phyloP scores from a whole-genome alignment of 2,329 filamentous ascomycete species.

The Sarocladium strictum region DNA sequence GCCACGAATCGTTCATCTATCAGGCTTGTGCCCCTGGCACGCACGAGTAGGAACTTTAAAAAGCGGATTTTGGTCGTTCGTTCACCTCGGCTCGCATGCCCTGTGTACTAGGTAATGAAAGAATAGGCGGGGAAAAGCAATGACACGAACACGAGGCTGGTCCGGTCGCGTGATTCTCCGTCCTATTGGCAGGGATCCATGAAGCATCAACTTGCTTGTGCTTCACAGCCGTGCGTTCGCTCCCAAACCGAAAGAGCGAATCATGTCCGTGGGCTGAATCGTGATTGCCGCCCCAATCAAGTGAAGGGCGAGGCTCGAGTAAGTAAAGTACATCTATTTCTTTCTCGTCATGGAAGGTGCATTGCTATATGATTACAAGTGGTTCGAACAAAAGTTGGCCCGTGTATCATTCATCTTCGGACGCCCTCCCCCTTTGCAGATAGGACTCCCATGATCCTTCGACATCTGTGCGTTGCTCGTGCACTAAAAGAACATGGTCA shows the following conservation, averaged over 20 bases:
- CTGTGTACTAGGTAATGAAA: background rate
- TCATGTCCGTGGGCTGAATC: background rate
- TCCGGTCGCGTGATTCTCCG: no score
- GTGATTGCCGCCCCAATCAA: no score
- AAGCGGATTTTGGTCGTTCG: background rate
- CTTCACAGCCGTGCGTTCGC: no score
- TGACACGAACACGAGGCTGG: no score
- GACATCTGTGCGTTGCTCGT: background rate
- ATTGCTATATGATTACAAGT: background rate
- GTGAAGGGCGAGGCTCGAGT: background rate
- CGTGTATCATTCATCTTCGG: background rate
- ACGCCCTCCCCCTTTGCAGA: constrained; percentile 6
- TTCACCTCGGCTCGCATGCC: background rate
- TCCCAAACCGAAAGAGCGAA: background rate
- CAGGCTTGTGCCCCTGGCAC: background rate
- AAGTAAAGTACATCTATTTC: background rate
- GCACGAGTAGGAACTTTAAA: background rate
- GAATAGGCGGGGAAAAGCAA: no score
- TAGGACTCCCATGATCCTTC: background rate
- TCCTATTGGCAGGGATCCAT: no score
- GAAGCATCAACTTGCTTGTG: no score
- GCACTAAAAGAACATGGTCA: background rate
- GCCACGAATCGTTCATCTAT: background rate
- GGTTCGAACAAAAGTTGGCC: background rate
- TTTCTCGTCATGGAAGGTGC: background rate